Conservation (phyloP, 495 filamentous ascomycete species). For the Xylaria intraflava region DNA sequence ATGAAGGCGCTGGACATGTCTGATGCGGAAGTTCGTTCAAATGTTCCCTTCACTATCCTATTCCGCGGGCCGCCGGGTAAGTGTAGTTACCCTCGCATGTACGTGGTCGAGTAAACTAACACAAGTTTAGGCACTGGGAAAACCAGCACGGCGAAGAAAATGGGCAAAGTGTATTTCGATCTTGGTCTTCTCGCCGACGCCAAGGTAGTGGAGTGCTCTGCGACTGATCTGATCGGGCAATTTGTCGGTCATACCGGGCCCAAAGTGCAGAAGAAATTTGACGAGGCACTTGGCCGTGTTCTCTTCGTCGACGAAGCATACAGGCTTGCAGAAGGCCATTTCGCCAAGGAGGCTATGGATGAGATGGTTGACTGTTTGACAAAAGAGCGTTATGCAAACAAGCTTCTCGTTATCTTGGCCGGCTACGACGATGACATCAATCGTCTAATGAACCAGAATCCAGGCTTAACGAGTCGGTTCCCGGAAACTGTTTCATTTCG, state of each 20-base stretch:
- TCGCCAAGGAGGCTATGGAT: conserved; percentile 65
- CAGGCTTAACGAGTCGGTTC: conserved; percentile 55
- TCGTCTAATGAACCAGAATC: conserved; percentile 56
- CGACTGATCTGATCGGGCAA: conserved; percentile 55
- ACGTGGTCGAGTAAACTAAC: conserved; percentile 26
- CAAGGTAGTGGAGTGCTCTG: conserved; percentile 54
- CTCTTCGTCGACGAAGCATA: conserved; percentile 68
- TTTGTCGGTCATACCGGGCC: conserved; percentile 59
- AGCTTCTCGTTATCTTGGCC: conserved; percentile 67
- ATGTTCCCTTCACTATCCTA: conserved; percentile 38
- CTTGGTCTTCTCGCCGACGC: conserved; percentile 53
- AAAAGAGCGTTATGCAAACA: conserved; percentile 54
- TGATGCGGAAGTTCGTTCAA: conserved; percentile 50
- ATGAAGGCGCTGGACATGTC: conserved; percentile 53
- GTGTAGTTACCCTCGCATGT: not conserved
- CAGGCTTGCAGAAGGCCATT: conserved; percentile 49
- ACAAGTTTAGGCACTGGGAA: conserved; percentile 57
- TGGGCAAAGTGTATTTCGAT: conserved; percentile 69
- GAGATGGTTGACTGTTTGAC: conserved; percentile 66
- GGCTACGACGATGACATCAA: conserved; percentile 70
- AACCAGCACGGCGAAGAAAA: conserved; percentile 61
- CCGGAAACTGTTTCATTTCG: conserved; percentile 27
- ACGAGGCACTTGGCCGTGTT: conserved; percentile 55
- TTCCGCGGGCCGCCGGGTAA: conserved; percentile 37
- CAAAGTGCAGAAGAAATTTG: conserved; percentile 53